Conservation (phyloP, 805 yeast species). For the Ogataea naganishii region DNA sequence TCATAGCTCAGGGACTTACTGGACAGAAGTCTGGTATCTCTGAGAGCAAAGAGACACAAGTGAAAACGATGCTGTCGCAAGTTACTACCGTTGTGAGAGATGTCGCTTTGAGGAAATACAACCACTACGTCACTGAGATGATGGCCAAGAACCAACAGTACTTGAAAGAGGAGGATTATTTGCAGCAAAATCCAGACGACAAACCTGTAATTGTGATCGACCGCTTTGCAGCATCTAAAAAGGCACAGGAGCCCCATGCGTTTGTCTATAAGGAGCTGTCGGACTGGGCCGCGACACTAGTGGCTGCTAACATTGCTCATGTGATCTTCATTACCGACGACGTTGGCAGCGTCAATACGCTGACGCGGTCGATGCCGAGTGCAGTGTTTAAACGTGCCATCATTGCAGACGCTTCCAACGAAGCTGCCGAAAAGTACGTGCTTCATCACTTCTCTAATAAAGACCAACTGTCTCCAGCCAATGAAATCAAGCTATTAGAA, state of each 20-base stretch:
- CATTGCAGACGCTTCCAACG: slow-evolving; percentile 72
- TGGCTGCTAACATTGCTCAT: slow-evolving; percentile 77
- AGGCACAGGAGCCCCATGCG: slow-evolving; percentile 46
- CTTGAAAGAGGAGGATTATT: slow-evolving; percentile 67
- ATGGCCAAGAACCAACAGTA: slow-evolving; percentile 10
- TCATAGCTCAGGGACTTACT: slow-evolving; percentile 81
- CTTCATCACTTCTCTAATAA: slow-evolving; percentile 36
- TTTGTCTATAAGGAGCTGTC: slow-evolving; percentile 68
- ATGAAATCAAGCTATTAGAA: slow-evolving; percentile 36
- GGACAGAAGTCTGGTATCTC: slow-evolving; percentile 91
- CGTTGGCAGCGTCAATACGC: slow-evolving; percentile 60
- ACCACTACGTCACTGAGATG: slow-evolving; percentile 21
- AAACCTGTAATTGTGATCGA: slow-evolving; percentile 84
- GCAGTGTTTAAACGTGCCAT: slow-evolving; percentile 73
- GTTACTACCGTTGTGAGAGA: slow-evolving; percentile 67
- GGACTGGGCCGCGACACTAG: slow-evolving; percentile 80
- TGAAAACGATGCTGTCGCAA: slow-evolving; percentile 69
- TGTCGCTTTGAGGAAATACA: slow-evolving; percentile 41
- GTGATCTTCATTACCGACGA: slow-evolving; percentile 85
- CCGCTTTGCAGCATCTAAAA: slow-evolving; percentile 50
- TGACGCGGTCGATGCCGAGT: slow-evolving; percentile 71
- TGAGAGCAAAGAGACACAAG: slow-evolving; percentile 74
- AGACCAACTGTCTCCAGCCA: slow-evolving; percentile 17
- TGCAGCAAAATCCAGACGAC: slow-evolving; percentile 76
- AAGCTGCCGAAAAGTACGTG: slow-evolving; percentile 65